These are phyloP conservation scores for Aureobasidium musti DNA, from an alignment of 2,329 filamentous ascomycete species.

Conservation along the genomic window DNA sequence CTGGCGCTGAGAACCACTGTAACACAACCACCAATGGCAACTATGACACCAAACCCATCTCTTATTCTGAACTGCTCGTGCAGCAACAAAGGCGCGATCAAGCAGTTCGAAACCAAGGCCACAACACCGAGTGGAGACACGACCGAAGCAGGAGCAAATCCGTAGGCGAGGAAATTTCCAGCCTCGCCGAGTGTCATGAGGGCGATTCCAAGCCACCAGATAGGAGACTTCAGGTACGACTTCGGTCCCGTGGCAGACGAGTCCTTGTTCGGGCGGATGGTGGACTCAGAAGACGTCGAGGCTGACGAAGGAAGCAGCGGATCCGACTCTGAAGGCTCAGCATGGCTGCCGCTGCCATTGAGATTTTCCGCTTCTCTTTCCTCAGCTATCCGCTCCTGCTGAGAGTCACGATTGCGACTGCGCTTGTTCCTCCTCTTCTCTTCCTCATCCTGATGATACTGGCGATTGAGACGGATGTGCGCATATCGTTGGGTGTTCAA, in stretches of 20 bases:
- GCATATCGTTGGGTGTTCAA: slow-evolving; percentile 97
- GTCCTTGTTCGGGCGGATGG: slow-evolving; percentile 44
- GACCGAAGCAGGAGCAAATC: slow-evolving; percentile 95
- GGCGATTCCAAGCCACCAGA: slow-evolving; percentile 94
- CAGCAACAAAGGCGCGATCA: slow-evolving; percentile 92
- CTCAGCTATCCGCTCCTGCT: slow-evolving; percentile 42
- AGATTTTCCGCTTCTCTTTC: slow-evolving; percentile 33
- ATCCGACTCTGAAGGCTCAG: slow-evolving; percentile 51
- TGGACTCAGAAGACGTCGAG: slow-evolving; percentile 45
- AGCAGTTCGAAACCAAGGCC: slow-evolving; percentile 91
- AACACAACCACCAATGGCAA: slow-evolving; percentile 84
- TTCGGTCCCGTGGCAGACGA: slow-evolving; percentile 50
- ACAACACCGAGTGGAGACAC: slow-evolving; percentile 97
- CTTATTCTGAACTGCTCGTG: slow-evolving; percentile 84
- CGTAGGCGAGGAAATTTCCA: slow-evolving; percentile 96
- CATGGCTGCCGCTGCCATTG: slow-evolving; percentile 33
- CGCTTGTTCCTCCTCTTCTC: slow-evolving; percentile 35
- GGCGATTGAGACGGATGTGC: slow-evolving; percentile 77
- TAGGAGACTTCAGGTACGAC: slow-evolving; percentile 84
- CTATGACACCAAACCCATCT: slow-evolving; percentile 83
- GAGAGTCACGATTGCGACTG: slow-evolving; percentile 48
- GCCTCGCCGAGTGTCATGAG: slow-evolving; percentile 91
- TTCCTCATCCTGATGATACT: slow-evolving; percentile 55
- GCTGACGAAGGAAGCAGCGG: slow-evolving; percentile 53
- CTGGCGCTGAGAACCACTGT: slow-evolving; percentile 91